Conservation (phyloP, 768 basidiomycete genomes). For the Russula griseocarnosa region DNA sequence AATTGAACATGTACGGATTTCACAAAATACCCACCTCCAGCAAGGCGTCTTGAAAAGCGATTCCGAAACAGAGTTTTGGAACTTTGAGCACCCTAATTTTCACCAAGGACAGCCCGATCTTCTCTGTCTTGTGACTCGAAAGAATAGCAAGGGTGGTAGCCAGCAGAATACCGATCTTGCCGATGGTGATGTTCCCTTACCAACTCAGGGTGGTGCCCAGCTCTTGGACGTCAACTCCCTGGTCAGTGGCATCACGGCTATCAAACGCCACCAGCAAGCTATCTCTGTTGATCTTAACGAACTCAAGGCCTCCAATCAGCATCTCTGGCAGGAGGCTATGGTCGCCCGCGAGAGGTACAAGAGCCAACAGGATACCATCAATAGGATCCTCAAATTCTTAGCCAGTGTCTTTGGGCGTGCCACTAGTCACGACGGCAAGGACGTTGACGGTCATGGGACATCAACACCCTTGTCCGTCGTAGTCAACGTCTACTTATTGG, state of each 20-base stretch:
- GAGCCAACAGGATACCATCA: conserved; percentile 95
- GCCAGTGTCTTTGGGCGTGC: conserved; percentile 81
- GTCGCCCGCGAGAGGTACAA: conserved; percentile 74
- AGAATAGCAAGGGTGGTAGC: conserved; percentile 41
- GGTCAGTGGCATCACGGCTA: conserved; percentile 75
- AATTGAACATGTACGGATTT: conserved; percentile 95
- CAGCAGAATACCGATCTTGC: conserved; percentile 18
- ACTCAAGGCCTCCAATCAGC: conserved; percentile 79
- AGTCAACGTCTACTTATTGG: conserved; percentile 68
- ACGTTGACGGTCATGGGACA: conserved; percentile 35
- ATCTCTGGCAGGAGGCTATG: conserved; percentile 90
- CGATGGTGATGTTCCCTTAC: conserved; percentile 21
- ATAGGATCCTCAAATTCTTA: conserved; percentile 90
- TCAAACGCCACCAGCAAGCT: conserved; percentile 89
- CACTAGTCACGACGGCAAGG: conserved; percentile 38
- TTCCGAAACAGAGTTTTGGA: conserved; percentile 77
- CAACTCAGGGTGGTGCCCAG: conserved; percentile 43
- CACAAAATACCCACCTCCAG: conserved; percentile 95
- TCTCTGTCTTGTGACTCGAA: conserved; percentile 82
- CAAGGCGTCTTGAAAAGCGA: conserved; percentile 88
- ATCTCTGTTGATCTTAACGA: conserved; percentile 87
- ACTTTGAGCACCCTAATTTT: conserved; percentile 90
- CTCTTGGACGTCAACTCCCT: conserved; percentile 75
- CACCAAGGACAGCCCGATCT: conserved; percentile 84
- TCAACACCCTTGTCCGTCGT: conserved; percentile 45